Percentiles rank a stretch among this genome's conserved stretches.
phyloP scores from a whole-genome alignment of 1,139 yeast genomes.

The Scheffersomyces lignicola region DNA sequence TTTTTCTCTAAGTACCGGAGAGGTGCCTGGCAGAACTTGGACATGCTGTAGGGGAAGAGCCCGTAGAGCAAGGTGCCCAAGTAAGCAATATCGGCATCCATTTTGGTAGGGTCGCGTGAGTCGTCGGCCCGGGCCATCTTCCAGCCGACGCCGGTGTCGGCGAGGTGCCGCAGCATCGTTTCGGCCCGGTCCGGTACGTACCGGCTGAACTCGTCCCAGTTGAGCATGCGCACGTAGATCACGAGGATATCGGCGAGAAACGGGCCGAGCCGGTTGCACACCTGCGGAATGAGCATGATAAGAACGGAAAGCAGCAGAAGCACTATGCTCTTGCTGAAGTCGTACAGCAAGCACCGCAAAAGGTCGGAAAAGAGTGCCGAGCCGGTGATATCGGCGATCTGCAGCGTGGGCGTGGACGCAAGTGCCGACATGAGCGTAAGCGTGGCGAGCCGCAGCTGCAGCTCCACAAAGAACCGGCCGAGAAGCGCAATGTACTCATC shows the following conservation, averaged over 20 bases:
- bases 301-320: conserved; percentile 43
- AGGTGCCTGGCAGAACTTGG: conserved; percentile 47
- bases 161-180: conserved; percentile 9
- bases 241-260: conserved; percentile 46
- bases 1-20: conserved; percentile 15
- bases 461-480: conserved; percentile 28
- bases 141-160: conserved; percentile 14
- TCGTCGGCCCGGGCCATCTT: conserved; percentile 13
- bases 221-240: conserved; percentile 42
- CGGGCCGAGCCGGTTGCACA: conserved; percentile 34
- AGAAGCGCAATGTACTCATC: conserved; percentile 31
- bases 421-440: conserved; percentile 34
- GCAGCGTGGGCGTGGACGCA: conserved; percentile 28
- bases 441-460: conserved; percentile 33
- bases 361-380: conserved; percentile 44
- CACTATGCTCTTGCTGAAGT: conserved; percentile 43
- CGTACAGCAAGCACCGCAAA: conserved; percentile 43
- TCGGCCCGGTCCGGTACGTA: conserved; percentile 13
- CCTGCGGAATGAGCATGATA: conserved; percentile 57
- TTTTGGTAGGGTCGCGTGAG: conserved; percentile 9
- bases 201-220: conserved; percentile 27
- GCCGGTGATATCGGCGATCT: conserved; percentile 31
- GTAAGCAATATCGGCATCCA: conserved; percentile 22
- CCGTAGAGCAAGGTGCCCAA: conserved; percentile 55
- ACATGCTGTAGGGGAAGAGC: conserved; percentile 55